Evolutionary conservation across 352 stramenopile species (phyloP), one percentile per base, ranked within the genome.

Genomic region (Aphanomyces cochlioides): DNA sequence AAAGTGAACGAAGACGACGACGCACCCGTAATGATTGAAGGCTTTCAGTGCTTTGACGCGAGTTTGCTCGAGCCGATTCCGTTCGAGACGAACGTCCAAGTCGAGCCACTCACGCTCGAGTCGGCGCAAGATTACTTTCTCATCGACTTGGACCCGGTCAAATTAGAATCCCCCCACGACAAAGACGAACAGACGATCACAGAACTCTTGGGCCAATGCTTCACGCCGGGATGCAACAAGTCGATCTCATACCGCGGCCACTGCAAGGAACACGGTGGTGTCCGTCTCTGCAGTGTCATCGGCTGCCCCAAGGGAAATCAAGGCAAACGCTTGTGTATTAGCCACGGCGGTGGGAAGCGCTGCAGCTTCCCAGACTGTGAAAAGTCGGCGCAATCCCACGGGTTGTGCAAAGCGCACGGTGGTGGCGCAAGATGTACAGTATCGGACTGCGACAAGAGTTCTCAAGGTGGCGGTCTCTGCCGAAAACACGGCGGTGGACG

Each of bases 181-280:
- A 28, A 28, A 28, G 28, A 28, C 28, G 28, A 28, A 28, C 28
- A 28, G 28, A 28, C 28, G 28, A 28, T 28, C 28, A 28, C 28
- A 28, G 64, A 70, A 70, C 4, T 60, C 3, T 50, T 50, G 21
- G 64, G 64, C 40, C 28, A 70, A 36, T 70, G 64, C 47, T 39
- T 70, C 21, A 13, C 43, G 34, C 79, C 81, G 12, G 85, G 83
- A 19, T 94, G 87, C 45, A 81, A 87, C 58, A 84, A 82, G 17
- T 90, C 87, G 0, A 85, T 95, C 61, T 80, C 83, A 12, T 95
- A 86, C 19, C 82, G 85, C 19, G 64, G 64, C 64, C 56, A 47
- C 3, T 73, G 67, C 67, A 73, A 73, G 45, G 41, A 60, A 15
- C 67, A 73, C 41, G 67, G 67, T n/a, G 67, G 67, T 47, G 67